Evolutionary conservation across 2,329 filamentous ascomycete genomes (phyloP).

Genomic region (Triangularia setosa): DNA sequence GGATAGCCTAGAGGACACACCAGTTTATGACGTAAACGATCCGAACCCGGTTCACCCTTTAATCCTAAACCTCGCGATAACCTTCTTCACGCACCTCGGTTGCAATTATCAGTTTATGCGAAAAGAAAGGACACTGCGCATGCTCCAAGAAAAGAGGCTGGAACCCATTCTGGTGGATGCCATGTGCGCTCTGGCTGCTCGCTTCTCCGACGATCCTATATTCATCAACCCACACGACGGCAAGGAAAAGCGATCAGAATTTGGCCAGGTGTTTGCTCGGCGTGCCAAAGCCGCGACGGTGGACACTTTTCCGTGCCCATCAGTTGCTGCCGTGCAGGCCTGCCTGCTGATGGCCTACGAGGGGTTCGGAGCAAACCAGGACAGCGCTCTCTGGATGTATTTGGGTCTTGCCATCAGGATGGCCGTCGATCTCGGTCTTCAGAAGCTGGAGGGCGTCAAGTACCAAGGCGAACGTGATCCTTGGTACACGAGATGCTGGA

Average conservation of each 20-base stretch:
- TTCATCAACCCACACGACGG: slow-evolving; percentile 48
- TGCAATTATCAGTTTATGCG: slow-evolving; percentile 84
- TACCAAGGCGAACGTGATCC: slow-evolving; percentile 53
- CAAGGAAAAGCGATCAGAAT: slow-evolving; percentile 57
- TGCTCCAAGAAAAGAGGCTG: slow-evolving; percentile 74
- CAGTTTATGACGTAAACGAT: slow-evolving; percentile 73
- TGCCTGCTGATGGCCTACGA: slow-evolving; percentile 83
- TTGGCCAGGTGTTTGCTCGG: slow-evolving; percentile 74
- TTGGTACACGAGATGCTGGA: slow-evolving; percentile 45
- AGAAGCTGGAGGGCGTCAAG: slow-evolving; percentile 72
- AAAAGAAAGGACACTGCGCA: slow-evolving; percentile 65
- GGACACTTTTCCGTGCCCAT: slow-evolving; percentile 78
- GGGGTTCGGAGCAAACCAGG: slow-evolving; percentile 81
- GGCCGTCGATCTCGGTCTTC: slow-evolving; percentile 75
- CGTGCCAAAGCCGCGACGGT: slow-evolving; percentile 78
- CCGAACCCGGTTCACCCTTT: slow-evolving; percentile 66
- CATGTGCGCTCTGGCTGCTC: slow-evolving; percentile 75
- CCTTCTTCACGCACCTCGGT: slow-evolving; percentile 77
- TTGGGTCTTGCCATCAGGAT: slow-evolving; percentile 81
- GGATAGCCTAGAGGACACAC: slow-evolving; percentile 51
- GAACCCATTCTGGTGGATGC: slow-evolving; percentile 84
- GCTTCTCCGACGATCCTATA: slow-evolving; percentile 66
- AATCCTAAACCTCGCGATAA: slow-evolving; percentile 71
- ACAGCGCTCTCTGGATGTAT: slow-evolving; percentile 93
- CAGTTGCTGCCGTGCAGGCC: slow-evolving; percentile 78